These are phyloP conservation scores for Macroventuria anomochaeta DNA, from an alignment of 2,329 filamentous ascomycete genomes.

Conservation along the genomic window DNA sequence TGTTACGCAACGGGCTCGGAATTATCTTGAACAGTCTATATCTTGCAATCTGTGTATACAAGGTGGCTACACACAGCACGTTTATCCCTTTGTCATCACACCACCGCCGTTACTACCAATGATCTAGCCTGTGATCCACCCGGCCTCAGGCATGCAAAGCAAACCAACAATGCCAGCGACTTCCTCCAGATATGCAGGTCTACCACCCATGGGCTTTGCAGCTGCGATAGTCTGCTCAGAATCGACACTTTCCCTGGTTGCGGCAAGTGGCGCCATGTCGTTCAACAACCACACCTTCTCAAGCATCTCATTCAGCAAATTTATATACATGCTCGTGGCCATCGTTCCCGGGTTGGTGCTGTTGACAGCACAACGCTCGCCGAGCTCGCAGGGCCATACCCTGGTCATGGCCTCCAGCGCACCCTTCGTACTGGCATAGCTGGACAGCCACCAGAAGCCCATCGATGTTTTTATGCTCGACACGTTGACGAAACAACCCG, in stretches of 20 bases:
- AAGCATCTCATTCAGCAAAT: slow-evolving; percentile 66
- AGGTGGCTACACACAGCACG: neutral
- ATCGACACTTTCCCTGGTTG: slow-evolving; percentile 44
- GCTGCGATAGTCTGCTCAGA: slow-evolving; percentile 64
- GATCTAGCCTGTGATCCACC: slow-evolving; percentile 76
- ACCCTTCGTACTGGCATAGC: slow-evolving; percentile 68
- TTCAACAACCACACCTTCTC: slow-evolving; percentile 62
- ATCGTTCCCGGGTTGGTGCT: slow-evolving; percentile 67
- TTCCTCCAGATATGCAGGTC: slow-evolving; percentile 66
- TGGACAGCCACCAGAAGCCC: slow-evolving; percentile 61
- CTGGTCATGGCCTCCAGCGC: slow-evolving; percentile 70
- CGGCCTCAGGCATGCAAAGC: slow-evolving; percentile 70
- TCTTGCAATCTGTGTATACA: neutral
- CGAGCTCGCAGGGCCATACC: slow-evolving; percentile 65
- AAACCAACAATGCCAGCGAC: slow-evolving; percentile 76
- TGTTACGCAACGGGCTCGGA: too few species aligned
- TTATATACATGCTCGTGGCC: slow-evolving; percentile 60
- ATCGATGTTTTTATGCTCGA: slow-evolving; percentile 61
- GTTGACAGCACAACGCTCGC: slow-evolving; percentile 66
- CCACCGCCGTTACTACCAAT: slow-evolving; percentile 79
- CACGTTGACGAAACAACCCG: slow-evolving; percentile 66
- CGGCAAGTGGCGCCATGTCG: slow-evolving; percentile 67
- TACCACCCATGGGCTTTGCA: slow-evolving; percentile 61
- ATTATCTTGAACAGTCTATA: too few species aligned
- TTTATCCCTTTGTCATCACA: slow-evolving; percentile 54